Evolutionary conservation across 192 early-diverging fungal species (phyloP), one percentile per base, ranked within the genome.

Genomic region (Backusella liffmaniae): DNA sequence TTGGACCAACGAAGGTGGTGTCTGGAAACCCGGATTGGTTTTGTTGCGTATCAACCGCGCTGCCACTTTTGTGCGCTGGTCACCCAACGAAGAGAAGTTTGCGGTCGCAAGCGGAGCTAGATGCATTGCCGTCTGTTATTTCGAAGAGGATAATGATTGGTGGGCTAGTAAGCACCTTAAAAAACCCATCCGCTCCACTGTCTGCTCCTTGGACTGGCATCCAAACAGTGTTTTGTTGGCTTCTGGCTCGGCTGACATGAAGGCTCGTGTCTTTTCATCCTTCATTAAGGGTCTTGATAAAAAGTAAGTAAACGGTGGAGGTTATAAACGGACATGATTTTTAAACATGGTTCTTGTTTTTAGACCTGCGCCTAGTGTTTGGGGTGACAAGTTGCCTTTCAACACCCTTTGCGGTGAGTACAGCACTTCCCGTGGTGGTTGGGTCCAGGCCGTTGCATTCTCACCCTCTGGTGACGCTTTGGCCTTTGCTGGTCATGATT

Each of bases 31-130:
- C 26, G 93, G 91, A 36, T 86, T 98, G 21, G 98, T 99, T 21
- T 89, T 97, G 35, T 85, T 99, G 73, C 94, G 97, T 66, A 95
- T 98, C 85, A 95, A 98, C 87, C 92, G 98, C 56, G 96, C 97
- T 39, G 98, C 98, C 7, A 98, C 97, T 5, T 93, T 87, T 84
- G 96, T 94, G 7, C 87, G 90, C 68, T 99, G 98, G 98, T 95
- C 93, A 23, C 98, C 98, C 34, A 87, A 85, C 66, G 97, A 98
- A 85, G 91, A 97, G 88, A 99, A 99, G 89, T 99, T 99, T 90
- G 98, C 98, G 1, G 97, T 97, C 3, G 97, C 93, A 34, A 95
- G 93, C 44, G 98, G 98, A 65, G 91, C 97, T 69, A 90, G 94
- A 39, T 90, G 91, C 79, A 95, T 99, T 73, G 89, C 95, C 0